A percentile compares a stretch with the other conserved stretches of the same genome.
These are phyloP conservation scores for Bauhinia variegata DNA, from an alignment of 306 rosid genomes.

Conservation along the genomic window DNA sequence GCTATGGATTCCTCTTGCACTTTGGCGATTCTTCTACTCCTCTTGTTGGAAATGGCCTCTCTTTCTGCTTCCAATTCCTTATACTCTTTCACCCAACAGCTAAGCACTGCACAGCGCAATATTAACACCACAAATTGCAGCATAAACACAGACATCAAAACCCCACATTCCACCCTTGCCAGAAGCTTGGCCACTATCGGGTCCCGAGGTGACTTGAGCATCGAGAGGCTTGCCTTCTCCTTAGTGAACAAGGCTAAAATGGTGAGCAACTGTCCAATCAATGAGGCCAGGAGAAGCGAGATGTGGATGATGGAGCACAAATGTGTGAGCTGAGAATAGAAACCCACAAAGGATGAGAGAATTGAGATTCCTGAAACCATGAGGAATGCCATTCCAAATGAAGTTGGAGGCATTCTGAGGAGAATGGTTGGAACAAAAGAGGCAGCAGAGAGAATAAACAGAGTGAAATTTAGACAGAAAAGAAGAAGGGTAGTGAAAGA, in stretches of 20 bases:
- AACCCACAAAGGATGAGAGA: conserved; percentile 67
- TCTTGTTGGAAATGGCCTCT: conserved; percentile 55
- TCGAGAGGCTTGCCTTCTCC: conserved; percentile 58
- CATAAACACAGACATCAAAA: conserved; percentile 69
- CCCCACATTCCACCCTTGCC: conserved; percentile 78
- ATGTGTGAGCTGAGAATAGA: conserved; percentile 72
- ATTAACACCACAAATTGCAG: conserved; percentile 61
- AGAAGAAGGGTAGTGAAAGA: conserved; percentile 71
- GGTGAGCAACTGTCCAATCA: conserved; percentile 57
- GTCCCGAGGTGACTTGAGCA: conserved; percentile 59
- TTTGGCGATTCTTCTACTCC: conserved; percentile 54
- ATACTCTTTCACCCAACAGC: conserved; percentile 75
- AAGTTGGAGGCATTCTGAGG: conserved; percentile 78
- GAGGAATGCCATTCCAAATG: conserved; percentile 68
- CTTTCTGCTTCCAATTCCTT: conserved; percentile 65
- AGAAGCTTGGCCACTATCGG: conserved; percentile 64
- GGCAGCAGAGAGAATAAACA: conserved; percentile 64
- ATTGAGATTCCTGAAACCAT: conserved; percentile 67
- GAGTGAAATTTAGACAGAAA: conserved; percentile 54
- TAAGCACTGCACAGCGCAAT: conserved; percentile 68
- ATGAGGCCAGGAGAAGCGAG: conserved; percentile 54
- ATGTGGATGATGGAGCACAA: conserved; percentile 70
- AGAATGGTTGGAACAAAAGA: conserved; percentile 71
- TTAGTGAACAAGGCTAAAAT: conserved; percentile 62
- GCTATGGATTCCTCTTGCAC: conserved; percentile 73